Evolutionary conservation across 2,329 filamentous ascomycete genomes (phyloP), one percentile per base, ranked within the genome.

Genomic region (Botrytis fragariae): DNA sequence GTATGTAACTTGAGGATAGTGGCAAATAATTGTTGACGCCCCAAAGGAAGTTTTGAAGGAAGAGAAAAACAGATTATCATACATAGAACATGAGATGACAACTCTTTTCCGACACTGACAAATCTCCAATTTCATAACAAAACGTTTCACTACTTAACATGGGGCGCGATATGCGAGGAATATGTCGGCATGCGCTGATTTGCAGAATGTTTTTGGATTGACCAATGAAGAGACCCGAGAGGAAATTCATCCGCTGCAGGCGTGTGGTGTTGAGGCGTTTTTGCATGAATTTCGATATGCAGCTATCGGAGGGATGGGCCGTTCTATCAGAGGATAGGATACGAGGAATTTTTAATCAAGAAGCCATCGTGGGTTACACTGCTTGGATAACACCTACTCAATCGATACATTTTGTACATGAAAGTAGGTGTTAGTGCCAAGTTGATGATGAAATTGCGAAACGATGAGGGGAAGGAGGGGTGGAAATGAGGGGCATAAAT

Each of bases 261-360:
- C 62, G 72, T 73, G 65, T 69, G 74, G 67, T 71, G 44, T 57
- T 60, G 69, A 71, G 44, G 60, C 60, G 42, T 57, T 65, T 51
- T 65, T 75, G 78, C 78, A 79, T 79, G 75, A 78, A 78, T 78
- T 71, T 77, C 74, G 65, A 73, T 64, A 57, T 67, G 70, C 70
- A 59, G 70, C 44, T 67, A 10, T 35, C n/a, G 35, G n/a, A 57
- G 65, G 65, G 35, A 54, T 68, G 16, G 64, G 35, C 45, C 45
- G 45, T 37, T 68, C 64, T 69, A 57, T 69, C 42, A 69, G 65
- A 69, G 65, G 65, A 57, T 57, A 57, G 22, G 48, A 69, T 57
- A 69, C 65, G 48, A 69, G 65, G 25, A 48, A 20, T 48, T 51
- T 25, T 44, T 42, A 32, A 68, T 57, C 65, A 57, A 57, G 48